Percentiles rank a stretch among this genome's conserved stretches.
Conservation (phyloP, 176 grass and related monocot genomes). For the Coix lacrymajobi region DNA sequence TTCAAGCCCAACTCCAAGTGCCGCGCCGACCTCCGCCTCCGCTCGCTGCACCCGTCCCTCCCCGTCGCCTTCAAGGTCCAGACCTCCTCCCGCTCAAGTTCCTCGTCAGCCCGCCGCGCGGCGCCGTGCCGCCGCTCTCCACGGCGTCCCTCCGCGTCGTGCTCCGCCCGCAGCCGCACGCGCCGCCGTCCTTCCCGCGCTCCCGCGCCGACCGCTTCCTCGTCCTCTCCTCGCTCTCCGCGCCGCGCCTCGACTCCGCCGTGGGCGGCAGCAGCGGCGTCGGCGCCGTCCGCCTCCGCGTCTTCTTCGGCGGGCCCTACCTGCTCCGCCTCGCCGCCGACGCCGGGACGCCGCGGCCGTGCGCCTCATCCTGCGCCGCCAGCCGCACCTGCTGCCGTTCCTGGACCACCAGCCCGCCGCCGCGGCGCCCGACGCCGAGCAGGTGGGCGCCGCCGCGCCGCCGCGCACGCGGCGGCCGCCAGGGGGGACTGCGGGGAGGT, state of each 20-base stretch:
- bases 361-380: conserved; percentile 64
- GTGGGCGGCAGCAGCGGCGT: neutral
- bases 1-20: conserved; percentile 79
- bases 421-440: conserved; percentile 13
- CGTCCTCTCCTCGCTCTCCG: conserved; percentile 73
- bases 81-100: conserved; percentile 92
- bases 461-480: conserved; percentile 51
- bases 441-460: conserved; percentile 20
- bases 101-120: conserved; percentile 83
- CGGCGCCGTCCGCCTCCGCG: conserved; percentile 49
- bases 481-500: conserved; percentile 50
- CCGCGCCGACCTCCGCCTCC: conserved; percentile 66
- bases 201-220: conserved; percentile 87
- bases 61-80: conserved; percentile 85
- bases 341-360: conserved; percentile 45
- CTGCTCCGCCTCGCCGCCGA: conserved; percentile 53
- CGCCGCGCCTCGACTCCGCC: conserved; percentile 27
- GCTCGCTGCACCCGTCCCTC: conserved; percentile 50
- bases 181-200: conserved; percentile 66
- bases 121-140: conserved; percentile 64
- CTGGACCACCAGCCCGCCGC: conserved; percentile 22
- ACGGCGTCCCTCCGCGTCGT: conserved; percentile 61
- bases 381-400: conserved; percentile 61
- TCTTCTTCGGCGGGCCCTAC: conserved; percentile 71
- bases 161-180: conserved; percentile 66